Evolutionary conservation across 345 rosid genomes (phyloP).

Genomic region (Melaleuca alternifolia): DNA sequence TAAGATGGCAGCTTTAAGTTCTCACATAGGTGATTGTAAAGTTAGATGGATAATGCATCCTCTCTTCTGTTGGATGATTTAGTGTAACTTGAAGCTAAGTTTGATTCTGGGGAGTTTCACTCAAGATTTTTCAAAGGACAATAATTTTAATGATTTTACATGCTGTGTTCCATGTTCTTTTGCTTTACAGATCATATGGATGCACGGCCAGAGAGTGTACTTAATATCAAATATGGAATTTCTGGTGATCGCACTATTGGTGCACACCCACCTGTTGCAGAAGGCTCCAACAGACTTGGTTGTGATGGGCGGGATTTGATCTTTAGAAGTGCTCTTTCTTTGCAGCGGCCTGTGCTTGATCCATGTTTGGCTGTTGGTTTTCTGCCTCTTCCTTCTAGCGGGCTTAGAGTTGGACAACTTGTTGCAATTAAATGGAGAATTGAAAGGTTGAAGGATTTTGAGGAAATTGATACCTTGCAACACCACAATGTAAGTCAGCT

Average conservation of each 20-base stretch:
- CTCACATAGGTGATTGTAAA: not conserved
- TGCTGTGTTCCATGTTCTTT: not conserved
- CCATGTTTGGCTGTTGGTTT: conserved; percentile 92
- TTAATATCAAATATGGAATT: conserved; percentile 70
- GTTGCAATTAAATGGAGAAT: conserved; percentile 82
- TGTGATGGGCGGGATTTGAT: conserved; percentile 39
- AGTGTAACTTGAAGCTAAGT: not conserved
- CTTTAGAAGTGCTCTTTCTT: conserved; percentile 65
- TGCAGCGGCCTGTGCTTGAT: conserved; percentile 89
- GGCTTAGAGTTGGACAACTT: conserved; percentile 88
- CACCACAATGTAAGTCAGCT: conserved; percentile 31
- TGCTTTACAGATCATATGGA: not conserved
- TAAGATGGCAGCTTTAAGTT: not conserved
- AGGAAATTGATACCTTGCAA: conserved; percentile 20
- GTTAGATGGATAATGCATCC: not conserved
- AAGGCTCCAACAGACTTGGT: conserved; percentile 23
- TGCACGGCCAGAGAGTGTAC: conserved; percentile 43
- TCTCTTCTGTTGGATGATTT: not conserved
- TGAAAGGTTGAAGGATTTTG: conserved; percentile 66
- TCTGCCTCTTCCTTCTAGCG: conserved; percentile 67
- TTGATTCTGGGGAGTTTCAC: not conserved
- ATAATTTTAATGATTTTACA: not conserved
- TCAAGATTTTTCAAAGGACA: not conserved
- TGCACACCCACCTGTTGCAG: conserved; percentile 70
- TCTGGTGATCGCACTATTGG: conserved; percentile 69